Evolutionary conservation across 352 stramenopile species (phyloP).

Genomic region (Pilasporangium apinafurcum): DNA sequence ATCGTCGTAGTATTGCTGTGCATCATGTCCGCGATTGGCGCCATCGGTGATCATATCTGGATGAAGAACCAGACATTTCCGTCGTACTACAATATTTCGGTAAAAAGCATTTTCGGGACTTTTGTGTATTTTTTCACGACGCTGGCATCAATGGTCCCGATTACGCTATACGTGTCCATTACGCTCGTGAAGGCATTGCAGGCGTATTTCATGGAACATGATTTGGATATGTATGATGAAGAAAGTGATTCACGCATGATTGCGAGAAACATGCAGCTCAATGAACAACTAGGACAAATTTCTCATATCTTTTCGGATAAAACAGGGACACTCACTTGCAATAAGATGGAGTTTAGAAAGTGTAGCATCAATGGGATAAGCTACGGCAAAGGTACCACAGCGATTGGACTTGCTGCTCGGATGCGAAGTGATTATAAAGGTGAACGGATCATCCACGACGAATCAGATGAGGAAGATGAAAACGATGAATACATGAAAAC

Average conservation of each 20-base stretch:
- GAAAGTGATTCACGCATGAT: conserved; percentile 64
- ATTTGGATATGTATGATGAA: conserved; percentile 84
- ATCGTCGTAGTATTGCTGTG: conserved; percentile 70
- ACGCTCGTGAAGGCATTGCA: conserved; percentile 89
- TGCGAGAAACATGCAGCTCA: conserved; percentile 83
- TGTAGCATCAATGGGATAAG: conserved; percentile 72
- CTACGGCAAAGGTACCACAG: conserved; percentile 83
- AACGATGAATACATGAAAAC: conserved; percentile 21
- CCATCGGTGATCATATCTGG: conserved; percentile 51
- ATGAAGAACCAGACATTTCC: conserved; percentile 32
- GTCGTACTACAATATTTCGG: conserved; percentile 26
- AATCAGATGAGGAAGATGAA: conserved; percentile 38
- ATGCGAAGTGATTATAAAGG: conserved; percentile 64
- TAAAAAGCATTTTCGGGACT: conserved; percentile 39
- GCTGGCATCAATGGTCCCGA: conserved; percentile 79
- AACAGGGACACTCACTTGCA: conserved; percentile 83
- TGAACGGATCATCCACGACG: conserved; percentile 10
- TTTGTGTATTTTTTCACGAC: conserved; percentile 87
- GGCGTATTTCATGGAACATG: conserved; percentile 77
- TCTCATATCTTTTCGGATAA: conserved; percentile 98
- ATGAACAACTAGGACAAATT: conserved; percentile 88
- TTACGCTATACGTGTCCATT: conserved; percentile 86
- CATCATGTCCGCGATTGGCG: conserved; percentile 64
- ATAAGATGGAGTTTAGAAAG: conserved; percentile 89
- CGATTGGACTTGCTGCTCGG: conserved; percentile 64